Evolutionary conservation across 192 early-diverging fungal species (phyloP), one percentile per base, ranked within the genome.

Genomic region (Podila minutissima): DNA sequence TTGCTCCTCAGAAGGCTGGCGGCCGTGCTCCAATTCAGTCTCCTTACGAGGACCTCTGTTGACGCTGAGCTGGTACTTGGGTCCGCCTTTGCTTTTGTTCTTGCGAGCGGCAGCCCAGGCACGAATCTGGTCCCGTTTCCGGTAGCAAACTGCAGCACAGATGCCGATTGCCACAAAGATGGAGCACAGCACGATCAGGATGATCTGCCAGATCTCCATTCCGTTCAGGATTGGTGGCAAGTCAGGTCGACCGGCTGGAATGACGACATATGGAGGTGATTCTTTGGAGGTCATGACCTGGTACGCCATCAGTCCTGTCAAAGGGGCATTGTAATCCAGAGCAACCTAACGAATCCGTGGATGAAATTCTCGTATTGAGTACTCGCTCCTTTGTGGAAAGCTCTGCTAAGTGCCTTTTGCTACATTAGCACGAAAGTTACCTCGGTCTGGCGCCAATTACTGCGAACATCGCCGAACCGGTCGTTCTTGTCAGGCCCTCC

Each of bases 401-500:
- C 1, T 0, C 15, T 13, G 41, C 35, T 6, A 37, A 1, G 35
- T 37, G 33, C n/a, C 22, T 19, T 17, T 38, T 31, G 32, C 26
- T 48, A 5, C 53, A 55, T 19, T 53, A 26, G 22, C 19, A 9
- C 20, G 24, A 62, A 20, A 64, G 38, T 6, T 71, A 86, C 89
- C 73, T 91, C 90, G 15, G 69, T 83, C 62, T 88, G 83, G 12
- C 59, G 26, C 74, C 82, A 91, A 55, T 90, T 74, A 17, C 63
- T 48, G 9, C 89, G 76, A 7, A 73, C 62, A 60, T 91, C 90
- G 15, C 60, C 33, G 64, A 86, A 91, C 3, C 71, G 68, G 53
- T 91, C 90, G 28, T 84, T 68, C 62, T 87, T 83, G 58, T 77
- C 75, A 1, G 90, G 90, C 48, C 90, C 90, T n/a, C 88, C 88